Conservation (phyloP, 331 rosid species). For the Dryas integrifolia region DNA sequence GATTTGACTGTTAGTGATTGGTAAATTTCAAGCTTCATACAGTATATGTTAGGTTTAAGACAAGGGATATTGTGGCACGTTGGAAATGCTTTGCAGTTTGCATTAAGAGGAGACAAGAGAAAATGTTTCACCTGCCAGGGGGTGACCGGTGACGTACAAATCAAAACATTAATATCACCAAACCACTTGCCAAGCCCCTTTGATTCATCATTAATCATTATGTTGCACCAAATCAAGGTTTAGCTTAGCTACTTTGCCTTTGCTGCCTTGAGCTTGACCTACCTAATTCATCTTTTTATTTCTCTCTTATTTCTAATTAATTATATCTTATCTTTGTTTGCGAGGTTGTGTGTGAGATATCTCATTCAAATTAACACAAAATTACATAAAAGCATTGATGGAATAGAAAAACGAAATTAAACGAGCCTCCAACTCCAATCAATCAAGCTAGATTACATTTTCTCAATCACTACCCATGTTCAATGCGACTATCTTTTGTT, state of each 20-base stretch:
- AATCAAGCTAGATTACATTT: neutral
- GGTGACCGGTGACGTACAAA: constrained; percentile 33
- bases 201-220: constrained; percentile 22
- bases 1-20: neutral
- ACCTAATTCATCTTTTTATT: constrained; percentile 26
- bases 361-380: neutral
- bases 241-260: constrained; percentile 13
- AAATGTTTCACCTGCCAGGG: constrained; percentile 25
- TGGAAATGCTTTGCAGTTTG: constrained; percentile 31
- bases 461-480: neutral
- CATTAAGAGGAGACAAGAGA: neutral
- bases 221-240: constrained; percentile 33
- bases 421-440: neutral
- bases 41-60: no score
- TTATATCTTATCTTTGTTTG: no score
- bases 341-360: neutral
- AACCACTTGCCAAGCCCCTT: constrained; percentile 25
- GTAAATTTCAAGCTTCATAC: neutral
- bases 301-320: neutral
- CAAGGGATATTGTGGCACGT: constrained; percentile 8
- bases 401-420: neutral
- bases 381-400: neutral
- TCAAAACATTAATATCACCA: constrained; percentile 26
- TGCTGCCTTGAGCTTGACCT: constrained; percentile 1
- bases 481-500: constrained; percentile 21